These are phyloP conservation scores for Trametes elegans DNA, from an alignment of 768 basidiomycete species.

Conservation along the genomic window DNA sequence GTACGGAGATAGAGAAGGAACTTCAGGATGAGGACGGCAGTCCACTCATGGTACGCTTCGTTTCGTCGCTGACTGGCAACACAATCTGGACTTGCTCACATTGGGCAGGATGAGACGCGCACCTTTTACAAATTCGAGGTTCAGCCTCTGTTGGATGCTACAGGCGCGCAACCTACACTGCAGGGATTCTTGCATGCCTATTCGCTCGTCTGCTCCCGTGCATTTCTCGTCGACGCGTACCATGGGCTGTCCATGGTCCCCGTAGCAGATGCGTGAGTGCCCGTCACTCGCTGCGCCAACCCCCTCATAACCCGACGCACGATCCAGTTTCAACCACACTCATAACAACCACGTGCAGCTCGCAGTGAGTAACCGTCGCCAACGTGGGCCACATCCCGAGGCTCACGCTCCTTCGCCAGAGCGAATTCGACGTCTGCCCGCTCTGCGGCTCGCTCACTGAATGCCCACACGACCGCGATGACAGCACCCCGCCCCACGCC, in stretches of 20 bases:
- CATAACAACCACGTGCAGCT: slow-evolving; percentile 38
- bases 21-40: slow-evolving; percentile 17
- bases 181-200: slow-evolving; percentile 39
- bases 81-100: too few relatives aligned
- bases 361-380: slow-evolving; percentile 27
- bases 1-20: slow-evolving; percentile 33
- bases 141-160: slow-evolving; percentile 11
- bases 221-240: slow-evolving; percentile 48
- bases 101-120: slow-evolving; percentile 26
- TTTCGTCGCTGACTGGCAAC: too few relatives aligned
- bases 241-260: slow-evolving; percentile 48
- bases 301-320: background rate
- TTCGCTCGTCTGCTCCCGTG: slow-evolving; percentile 46
- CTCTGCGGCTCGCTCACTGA: slow-evolving; percentile 37
- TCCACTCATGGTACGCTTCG: slow-evolving; percentile 19
- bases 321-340: slow-evolving; percentile 37
- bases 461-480: slow-evolving; percentile 38
- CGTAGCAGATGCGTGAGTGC: slow-evolving; percentile 43
- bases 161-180: slow-evolving; percentile 5
- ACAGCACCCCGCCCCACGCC: background rate
- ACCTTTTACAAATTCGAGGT: slow-evolving; percentile 24
- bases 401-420: slow-evolving; percentile 7
- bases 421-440: slow-evolving; percentile 40
- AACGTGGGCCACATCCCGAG: background rate
- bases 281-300: slow-evolving; percentile 16